A percentile compares a stretch with the other conserved stretches of the same genome.
Conservation (phyloP, 805 yeast species). For the Saccharomycopsis guyanensis region DNA sequence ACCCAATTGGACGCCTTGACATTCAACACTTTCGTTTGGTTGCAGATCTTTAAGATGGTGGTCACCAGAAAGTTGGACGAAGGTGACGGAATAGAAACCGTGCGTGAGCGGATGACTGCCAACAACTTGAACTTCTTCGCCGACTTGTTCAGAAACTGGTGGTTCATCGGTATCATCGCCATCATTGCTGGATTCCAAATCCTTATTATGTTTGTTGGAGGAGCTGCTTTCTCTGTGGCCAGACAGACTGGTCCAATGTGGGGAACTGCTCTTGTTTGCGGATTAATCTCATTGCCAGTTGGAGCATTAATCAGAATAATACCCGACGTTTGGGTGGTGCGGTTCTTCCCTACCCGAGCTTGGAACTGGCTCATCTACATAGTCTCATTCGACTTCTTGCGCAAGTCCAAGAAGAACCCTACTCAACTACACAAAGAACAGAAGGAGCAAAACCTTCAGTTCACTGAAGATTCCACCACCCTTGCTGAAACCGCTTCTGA, state of each 20-base stretch:
- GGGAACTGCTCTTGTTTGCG: slow-evolving; percentile 82
- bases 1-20: slow-evolving; percentile 74
- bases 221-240: slow-evolving; percentile 82
- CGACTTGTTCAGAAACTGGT: slow-evolving; percentile 75
- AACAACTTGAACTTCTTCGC: slow-evolving; percentile 76
- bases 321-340: slow-evolving; percentile 72
- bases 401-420: slow-evolving; percentile 11
- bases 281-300: slow-evolving; percentile 70
- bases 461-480: slow-evolving; percentile 2
- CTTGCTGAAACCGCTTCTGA: slow-evolving; percentile 1
- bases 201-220: slow-evolving; percentile 93
- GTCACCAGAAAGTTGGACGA: slow-evolving; percentile 89
- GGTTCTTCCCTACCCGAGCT: slow-evolving; percentile 52
- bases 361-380: slow-evolving; percentile 10
- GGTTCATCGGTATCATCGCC: slow-evolving; percentile 62
- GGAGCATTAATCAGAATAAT: slow-evolving; percentile 70
- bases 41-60: slow-evolving; percentile 89
- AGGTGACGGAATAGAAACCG: slow-evolving; percentile 55
- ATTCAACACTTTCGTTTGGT: slow-evolving; percentile 95
- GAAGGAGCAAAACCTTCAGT: not conserved
- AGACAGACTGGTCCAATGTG: slow-evolving; percentile 81
- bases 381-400: slow-evolving; percentile 9
- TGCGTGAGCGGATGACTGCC: slow-evolving; percentile 50
- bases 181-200: slow-evolving; percentile 82
- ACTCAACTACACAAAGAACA: not conserved